A percentile compares a stretch with the other conserved stretches of the same genome.
These are phyloP conservation scores for Galeopsis tetrahit DNA, from an alignment of 257 asterid species.

Conservation along the genomic window DNA sequence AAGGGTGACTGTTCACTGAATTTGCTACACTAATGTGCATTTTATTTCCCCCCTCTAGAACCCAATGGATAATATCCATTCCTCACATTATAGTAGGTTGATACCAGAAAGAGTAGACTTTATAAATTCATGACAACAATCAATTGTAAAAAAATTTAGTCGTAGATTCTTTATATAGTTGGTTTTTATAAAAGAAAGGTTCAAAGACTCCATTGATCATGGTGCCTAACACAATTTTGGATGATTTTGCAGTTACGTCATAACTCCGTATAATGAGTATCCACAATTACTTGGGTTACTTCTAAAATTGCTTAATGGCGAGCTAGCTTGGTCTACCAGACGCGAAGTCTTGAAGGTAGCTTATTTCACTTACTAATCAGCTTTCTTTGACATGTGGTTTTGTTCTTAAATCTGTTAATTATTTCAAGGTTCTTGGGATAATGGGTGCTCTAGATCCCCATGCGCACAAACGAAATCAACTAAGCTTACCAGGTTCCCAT, in stretches of 20 bases:
- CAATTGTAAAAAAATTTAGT: neutral
- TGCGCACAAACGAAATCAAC: constrained; percentile 86
- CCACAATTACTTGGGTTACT: constrained; percentile 95
- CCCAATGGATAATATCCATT: neutral
- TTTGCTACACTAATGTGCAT: constrained; percentile 11
- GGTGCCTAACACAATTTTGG: constrained; percentile 32
- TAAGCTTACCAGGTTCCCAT: constrained; percentile 82
- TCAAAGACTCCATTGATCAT: constrained; percentile 15
- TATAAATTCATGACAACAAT: neutral
- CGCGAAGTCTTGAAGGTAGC: constrained; percentile 95
- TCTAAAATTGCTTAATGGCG: constrained; percentile 91
- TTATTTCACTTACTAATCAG: constrained; percentile 30
- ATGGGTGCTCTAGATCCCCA: constrained; percentile 99
- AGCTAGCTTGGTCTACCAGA: constrained; percentile 98
- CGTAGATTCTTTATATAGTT: neutral
- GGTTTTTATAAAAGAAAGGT: constrained; percentile 8
- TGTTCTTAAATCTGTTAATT: constrained; percentile 34
- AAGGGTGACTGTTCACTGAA: constrained; percentile 24
- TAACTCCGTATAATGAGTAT: constrained; percentile 91
- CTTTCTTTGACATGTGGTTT: constrained; percentile 11
- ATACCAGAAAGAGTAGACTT: neutral
- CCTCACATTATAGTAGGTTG: neutral
- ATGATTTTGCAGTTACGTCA: constrained; percentile 74
- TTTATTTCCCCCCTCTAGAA: neutral
- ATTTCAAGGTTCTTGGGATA: constrained; percentile 88